Conservation (phyloP, 2,329 filamentous ascomycete species). For the Metarhizium humberi region DNA sequence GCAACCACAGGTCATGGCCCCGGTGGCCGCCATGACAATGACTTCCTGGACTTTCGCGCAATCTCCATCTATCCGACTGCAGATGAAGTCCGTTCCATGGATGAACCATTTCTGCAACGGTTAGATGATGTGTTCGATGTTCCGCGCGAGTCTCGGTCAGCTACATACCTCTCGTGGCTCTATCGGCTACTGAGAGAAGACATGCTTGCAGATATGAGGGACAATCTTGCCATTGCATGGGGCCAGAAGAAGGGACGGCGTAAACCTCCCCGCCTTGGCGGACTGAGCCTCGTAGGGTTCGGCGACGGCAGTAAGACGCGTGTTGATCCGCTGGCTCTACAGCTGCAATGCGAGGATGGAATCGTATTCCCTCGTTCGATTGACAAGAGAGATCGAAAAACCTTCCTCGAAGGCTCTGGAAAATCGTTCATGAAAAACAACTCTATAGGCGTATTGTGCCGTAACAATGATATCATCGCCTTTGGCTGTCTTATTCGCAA, state of each 20-base stretch:
- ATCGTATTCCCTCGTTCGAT: conserved; percentile 25
- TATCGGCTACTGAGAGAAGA: conserved; percentile 65
- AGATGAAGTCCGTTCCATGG: conserved; percentile 49
- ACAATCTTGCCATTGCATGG: conserved; percentile 44
- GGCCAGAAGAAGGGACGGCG: conserved; percentile 33
- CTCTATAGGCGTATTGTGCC: conserved; percentile 52
- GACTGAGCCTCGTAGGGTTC: conserved; percentile 12
- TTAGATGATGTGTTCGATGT: conserved; percentile 38
- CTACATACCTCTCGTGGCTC: conserved; percentile 56
- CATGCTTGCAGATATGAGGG: conserved; percentile 56
- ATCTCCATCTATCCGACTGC: conserved; percentile 57
- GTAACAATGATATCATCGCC: conserved; percentile 39
- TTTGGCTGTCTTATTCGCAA: conserved; percentile 52
- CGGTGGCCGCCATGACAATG: conserved; percentile 68
- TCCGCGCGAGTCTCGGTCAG: conserved; percentile 25
- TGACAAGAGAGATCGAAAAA: conserved; percentile 23
- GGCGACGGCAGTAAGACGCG: background rate
- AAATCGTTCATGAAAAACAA: conserved; percentile 46
- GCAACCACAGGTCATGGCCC: conserved; percentile 22
- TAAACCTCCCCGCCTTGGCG: conserved; percentile 30
- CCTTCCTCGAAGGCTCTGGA: conserved; percentile 33
- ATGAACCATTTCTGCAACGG: conserved; percentile 44
- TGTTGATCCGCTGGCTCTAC: conserved; percentile 24
- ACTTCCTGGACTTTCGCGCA: conserved; percentile 49
- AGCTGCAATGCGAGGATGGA: conserved; percentile 30